Conservation (phyloP, 2,329 filamentous ascomycete genomes). For the Fragosphaeria purpurea region DNA sequence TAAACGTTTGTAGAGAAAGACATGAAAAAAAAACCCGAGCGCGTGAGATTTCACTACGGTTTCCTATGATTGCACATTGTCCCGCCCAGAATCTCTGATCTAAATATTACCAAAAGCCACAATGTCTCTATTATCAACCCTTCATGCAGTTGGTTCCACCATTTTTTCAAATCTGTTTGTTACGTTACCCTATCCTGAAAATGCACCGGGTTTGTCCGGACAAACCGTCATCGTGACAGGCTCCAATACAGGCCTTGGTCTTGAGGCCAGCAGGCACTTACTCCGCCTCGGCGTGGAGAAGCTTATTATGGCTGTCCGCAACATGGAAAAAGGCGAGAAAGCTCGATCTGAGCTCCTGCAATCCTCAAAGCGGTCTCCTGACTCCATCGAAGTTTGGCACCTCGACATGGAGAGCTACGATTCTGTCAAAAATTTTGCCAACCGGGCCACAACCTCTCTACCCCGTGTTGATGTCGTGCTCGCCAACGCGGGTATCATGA, state of each 20-base stretch:
- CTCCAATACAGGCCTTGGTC: slow-evolving; percentile 32
- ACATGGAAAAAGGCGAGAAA: slow-evolving; percentile 19
- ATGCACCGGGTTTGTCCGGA: not conserved
- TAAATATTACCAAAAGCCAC: not conserved
- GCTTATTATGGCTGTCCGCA: slow-evolving; percentile 32
- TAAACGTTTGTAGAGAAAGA: too few relatives aligned
- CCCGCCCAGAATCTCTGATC: too few relatives aligned
- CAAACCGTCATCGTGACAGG: slow-evolving; percentile 31
- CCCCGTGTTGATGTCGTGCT: slow-evolving; percentile 33
- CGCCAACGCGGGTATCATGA: slow-evolving; percentile 33
- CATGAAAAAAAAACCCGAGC: too few relatives aligned
- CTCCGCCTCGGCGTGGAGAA: slow-evolving; percentile 23
- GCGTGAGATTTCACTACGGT: too few relatives aligned
- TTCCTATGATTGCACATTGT: too few relatives aligned
- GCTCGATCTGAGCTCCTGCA: slow-evolving; percentile 14
- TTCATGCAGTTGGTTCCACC: not conserved
- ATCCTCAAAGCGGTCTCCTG: not conserved
- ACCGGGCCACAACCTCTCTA: slow-evolving; percentile 21
- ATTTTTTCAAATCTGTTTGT: slow-evolving; percentile 8
- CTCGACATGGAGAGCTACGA: slow-evolving; percentile 31
- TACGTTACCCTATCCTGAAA: not conserved
- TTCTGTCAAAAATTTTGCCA: slow-evolving; percentile 30
- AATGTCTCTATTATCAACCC: not conserved
- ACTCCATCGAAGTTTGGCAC: slow-evolving; percentile 25
- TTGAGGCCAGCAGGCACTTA: slow-evolving; percentile 29